Base-by-base conservation (phyloP, 108 stramenopile species). In the Fragilaria radians region DNA sequence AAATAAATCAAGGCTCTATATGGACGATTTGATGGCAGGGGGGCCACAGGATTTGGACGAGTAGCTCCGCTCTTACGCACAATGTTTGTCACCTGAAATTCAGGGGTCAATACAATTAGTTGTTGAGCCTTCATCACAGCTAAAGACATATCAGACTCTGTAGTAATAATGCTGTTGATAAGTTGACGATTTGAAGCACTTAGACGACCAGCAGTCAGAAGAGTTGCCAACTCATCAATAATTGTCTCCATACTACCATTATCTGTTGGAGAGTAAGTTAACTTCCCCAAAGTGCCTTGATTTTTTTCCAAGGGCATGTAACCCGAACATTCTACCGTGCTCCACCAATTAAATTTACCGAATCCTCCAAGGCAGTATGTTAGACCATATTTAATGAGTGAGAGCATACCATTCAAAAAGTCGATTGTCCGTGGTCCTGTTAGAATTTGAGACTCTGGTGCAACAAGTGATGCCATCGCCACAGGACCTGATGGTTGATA, bases 1-100 rank as follows among this genome's bases (percentile, higher is more conserved):
- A 83, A 36, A 57, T 75, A 74, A 24, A 84, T 58, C 34, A 89
- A 52, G 1, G 80, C 78, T 60, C 84, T 81, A 73, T 85, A 81
- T 4, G 75, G 65, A 31, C 65, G 55, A 14, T 32, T 64, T 48
- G 23, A 9, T 5, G 17, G 49, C 25, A 2, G 4, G 18, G 29
- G 30, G 2, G 19, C 3, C 11, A 32, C 45, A 3, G 50, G 51
- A 23, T 19, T 21, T 28, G 62, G 19, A 9, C 51, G 9, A 1
- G 28, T 31, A 4, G 30, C 62, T 21, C 62, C 51, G 19, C 7
- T 23, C 9, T 62, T 52, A 4, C n/a, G n/a, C n/a, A n/a, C n/a
- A n/a, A n/a, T n/a, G n/a, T n/a, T n/a, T n/a, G 42, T 60, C 4
- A 24, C 24, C 25, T 28, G 28, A 53, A 33, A 21, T 17, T 18